These are phyloP conservation scores for Nicotiana benthamiana DNA, from an alignment of 257 asterid genomes.

Conservation along the genomic window DNA sequence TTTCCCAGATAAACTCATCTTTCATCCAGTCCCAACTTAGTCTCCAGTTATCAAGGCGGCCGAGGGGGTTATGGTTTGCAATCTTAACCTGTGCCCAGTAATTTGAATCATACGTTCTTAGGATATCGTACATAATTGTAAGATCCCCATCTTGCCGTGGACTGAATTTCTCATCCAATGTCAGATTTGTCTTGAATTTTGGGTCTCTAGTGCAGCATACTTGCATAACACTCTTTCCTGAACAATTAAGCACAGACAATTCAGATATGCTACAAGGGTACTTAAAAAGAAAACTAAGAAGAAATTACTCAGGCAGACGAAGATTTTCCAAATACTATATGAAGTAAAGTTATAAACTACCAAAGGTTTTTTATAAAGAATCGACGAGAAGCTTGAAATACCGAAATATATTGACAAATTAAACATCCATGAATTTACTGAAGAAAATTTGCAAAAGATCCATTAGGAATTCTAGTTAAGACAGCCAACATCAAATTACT, in stretches of 20 bases:
- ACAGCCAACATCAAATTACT: neutral
- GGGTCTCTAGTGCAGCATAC: constrained; percentile 65
- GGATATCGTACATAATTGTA: constrained; percentile 70
- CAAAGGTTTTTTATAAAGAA: no score
- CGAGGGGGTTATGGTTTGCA: constrained; percentile 72
- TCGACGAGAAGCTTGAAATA: no score
- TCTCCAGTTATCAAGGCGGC: constrained; percentile 85
- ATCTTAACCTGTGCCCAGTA: constrained; percentile 86
- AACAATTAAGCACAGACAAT: neutral
- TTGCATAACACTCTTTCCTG: constrained; percentile 66
- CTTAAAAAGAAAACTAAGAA: neutral
- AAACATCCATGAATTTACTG: no score
- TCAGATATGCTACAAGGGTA: neutral
- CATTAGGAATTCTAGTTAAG: neutral
- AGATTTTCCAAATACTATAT: no score
- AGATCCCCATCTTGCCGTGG: constrained; percentile 76
- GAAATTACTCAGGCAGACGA: no score
- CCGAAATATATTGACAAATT: no score
- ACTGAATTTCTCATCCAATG: constrained; percentile 44
- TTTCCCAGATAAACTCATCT: constrained; percentile 69
- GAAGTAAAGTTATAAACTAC: no score
- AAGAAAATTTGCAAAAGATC: no score
- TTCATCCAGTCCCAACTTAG: constrained; percentile 99
- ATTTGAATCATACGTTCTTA: constrained; percentile 54
- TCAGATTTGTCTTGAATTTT: constrained; percentile 31